Conservation (phyloP, 331 rosid genomes). For the Phaseolus coccineus region DNA sequence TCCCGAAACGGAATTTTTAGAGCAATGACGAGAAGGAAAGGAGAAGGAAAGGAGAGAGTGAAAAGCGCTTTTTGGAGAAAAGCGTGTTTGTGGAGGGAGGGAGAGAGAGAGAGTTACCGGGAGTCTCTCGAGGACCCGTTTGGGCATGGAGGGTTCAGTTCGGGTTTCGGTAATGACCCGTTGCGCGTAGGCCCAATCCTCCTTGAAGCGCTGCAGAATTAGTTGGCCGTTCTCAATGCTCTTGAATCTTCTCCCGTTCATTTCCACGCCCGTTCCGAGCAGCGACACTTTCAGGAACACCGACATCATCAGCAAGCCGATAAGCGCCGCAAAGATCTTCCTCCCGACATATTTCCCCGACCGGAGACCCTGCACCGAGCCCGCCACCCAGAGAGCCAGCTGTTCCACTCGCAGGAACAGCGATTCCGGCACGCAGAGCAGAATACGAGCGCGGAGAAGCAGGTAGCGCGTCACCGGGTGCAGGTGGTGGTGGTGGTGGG, state of each 20-base stretch:
- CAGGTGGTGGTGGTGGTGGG: constrained; percentile 39
- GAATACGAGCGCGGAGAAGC: constrained; percentile 59
- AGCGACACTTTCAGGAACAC: constrained; percentile 67
- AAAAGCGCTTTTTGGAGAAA: constrained; percentile 22
- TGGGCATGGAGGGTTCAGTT: constrained; percentile 66
- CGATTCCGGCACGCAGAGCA: constrained; percentile 64
- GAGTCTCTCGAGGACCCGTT: constrained; percentile 69
- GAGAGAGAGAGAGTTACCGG: constrained; percentile 44
- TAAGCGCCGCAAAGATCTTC: constrained; percentile 56
- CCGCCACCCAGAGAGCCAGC: constrained; percentile 50
- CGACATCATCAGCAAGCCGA: constrained; percentile 66
- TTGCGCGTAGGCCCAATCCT: constrained; percentile 80
- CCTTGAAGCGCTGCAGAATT: constrained; percentile 65
- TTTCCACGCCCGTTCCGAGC: constrained; percentile 56
- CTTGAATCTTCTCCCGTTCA: constrained; percentile 52
- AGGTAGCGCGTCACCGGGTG: constrained; percentile 55
- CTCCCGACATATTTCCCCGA: constrained; percentile 64
- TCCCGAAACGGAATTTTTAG: constrained; percentile 7
- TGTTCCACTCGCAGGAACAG: constrained; percentile 54
- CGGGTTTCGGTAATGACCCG: constrained; percentile 61
- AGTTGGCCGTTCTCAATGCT: constrained; percentile 64
- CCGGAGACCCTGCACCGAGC: constrained; percentile 52
- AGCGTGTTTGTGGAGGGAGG: neutral
- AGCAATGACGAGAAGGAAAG: constrained; percentile 11
- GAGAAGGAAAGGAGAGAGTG: neutral